Evolutionary conservation across 1,284 basidiomycete species (phyloP).

Genomic region (Prillingera fragicola): DNA sequence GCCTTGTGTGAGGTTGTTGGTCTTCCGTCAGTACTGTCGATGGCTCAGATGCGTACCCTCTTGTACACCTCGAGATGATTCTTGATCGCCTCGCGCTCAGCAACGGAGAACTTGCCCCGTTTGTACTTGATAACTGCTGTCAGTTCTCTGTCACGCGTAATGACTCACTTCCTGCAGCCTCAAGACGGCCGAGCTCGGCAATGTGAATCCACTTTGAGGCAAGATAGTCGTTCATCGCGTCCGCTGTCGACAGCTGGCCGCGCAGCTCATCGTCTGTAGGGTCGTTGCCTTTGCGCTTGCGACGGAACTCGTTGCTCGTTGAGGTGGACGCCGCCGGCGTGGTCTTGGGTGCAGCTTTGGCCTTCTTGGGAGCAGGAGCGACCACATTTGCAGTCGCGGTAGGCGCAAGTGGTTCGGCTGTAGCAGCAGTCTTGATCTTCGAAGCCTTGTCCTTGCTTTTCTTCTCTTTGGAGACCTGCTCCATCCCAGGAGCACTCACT

Average conservation of each 20-base stretch:
- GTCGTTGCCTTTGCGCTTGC: too few relatives aligned
- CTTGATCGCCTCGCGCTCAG: conserved; percentile 26
- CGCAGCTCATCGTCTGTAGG: conserved; percentile 18
- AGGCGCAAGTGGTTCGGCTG: background rate
- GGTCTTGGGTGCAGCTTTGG: background rate
- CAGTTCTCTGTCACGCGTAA: background rate
- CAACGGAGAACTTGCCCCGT: conserved; percentile 30
- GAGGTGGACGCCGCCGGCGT: too few relatives aligned
- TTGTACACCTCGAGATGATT: conserved; percentile 24
- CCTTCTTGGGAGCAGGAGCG: background rate
- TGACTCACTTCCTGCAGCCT: conserved; percentile 34
- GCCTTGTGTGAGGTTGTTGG: conserved; percentile 12
- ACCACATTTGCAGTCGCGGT: background rate
- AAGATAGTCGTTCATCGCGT: conserved; percentile 29
- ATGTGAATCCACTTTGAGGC: conserved; percentile 27
- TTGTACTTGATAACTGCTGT: conserved; percentile 32
- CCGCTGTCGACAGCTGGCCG: conserved; percentile 6
- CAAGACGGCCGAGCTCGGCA: conserved; percentile 25
- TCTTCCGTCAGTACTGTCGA: background rate
- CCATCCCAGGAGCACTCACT: too few relatives aligned
- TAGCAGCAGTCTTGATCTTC: background rate
- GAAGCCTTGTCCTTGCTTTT: background rate
- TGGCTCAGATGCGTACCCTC: conserved; percentile 10
- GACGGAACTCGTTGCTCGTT: too few relatives aligned
- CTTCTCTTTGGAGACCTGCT: background rate